phyloP scores from a whole-genome alignment of 345 rosid species.

The Citropsis articulata region DNA sequence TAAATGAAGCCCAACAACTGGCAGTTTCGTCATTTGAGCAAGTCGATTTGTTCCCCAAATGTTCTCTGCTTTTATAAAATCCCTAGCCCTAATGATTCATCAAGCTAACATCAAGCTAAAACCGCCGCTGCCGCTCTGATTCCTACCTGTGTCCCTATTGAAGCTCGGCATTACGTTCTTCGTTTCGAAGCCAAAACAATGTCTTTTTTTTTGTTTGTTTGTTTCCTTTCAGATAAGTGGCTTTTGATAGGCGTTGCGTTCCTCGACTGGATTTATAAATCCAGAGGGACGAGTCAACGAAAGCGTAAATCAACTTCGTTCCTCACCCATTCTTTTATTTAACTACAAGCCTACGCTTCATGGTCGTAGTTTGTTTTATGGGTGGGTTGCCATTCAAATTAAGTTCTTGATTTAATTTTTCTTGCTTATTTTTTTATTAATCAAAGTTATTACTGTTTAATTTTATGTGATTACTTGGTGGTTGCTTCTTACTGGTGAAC shows the following conservation, averaged over 20 bases:
- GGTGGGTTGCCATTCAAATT: conserved; percentile 21
- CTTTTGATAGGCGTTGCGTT: conserved; percentile 60
- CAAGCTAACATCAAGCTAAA: background rate
- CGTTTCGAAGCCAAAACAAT: background rate
- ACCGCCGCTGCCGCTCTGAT: background rate
- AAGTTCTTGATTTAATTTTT: background rate
- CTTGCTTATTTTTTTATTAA: too few species aligned
- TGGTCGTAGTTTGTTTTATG: background rate
- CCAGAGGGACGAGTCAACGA: conserved; percentile 47
- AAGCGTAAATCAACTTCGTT: conserved; percentile 38
- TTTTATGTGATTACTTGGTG: too few species aligned
- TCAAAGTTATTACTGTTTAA: too few species aligned
- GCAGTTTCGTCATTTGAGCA: background rate
- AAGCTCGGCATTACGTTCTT: background rate
- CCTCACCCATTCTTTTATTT: background rate
- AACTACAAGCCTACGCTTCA: conserved; percentile 5
- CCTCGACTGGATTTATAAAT: conserved; percentile 22
- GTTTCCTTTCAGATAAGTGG: conserved; percentile 1
- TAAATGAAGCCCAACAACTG: background rate
- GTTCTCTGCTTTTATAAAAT: background rate
- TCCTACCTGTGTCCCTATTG: background rate
- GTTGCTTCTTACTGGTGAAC: conserved; percentile 51
- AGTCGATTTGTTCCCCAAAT: background rate
- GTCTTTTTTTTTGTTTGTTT: background rate
- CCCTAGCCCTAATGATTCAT: background rate